A percentile compares a stretch with the other conserved stretches of the same genome.
phyloP scores from a whole-genome alignment of 2,329 filamentous ascomycete genomes.

The Coniella vitis region DNA sequence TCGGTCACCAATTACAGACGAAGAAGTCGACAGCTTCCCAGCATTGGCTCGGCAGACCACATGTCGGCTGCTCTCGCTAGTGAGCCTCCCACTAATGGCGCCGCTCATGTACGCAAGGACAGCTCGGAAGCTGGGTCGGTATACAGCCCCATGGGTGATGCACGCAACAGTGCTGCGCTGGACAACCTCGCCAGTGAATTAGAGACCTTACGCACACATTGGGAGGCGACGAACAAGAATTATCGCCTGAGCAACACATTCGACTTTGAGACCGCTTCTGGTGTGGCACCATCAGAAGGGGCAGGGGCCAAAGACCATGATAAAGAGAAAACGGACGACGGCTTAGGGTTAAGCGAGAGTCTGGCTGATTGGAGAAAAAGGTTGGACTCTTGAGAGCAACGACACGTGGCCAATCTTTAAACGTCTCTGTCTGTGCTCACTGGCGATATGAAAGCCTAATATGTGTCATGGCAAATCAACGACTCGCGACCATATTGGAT shows the following conservation, averaged over 20 bases:
- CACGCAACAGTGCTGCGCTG: conserved; percentile 60
- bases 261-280: conserved; percentile 59
- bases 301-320: conserved; percentile 34
- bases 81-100: conserved; percentile 31
- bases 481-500: not conserved
- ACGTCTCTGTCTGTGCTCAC: not conserved
- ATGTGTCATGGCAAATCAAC: not conserved
- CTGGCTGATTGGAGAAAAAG: conserved; percentile 75
- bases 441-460: not conserved
- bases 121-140: conserved; percentile 57
- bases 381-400: conserved; percentile 47
- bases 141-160: conserved; percentile 50
- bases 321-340: conserved; percentile 19
- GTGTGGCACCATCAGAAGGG: conserved; percentile 14
- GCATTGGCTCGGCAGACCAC: conserved; percentile 42
- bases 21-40: conserved; percentile 53
- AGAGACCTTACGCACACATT: conserved; percentile 81
- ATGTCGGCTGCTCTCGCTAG: conserved; percentile 25
- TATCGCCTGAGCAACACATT: conserved; percentile 87
- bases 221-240: conserved; percentile 93
- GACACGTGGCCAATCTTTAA: conserved; percentile 24
- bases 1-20: conserved; percentile 94
- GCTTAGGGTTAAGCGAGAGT: conserved; percentile 58
- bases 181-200: conserved; percentile 90
- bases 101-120: conserved; percentile 44